Evolutionary conservation across 1,284 basidiomycete species (phyloP).

Genomic region (Sporisorium exsertum): DNA sequence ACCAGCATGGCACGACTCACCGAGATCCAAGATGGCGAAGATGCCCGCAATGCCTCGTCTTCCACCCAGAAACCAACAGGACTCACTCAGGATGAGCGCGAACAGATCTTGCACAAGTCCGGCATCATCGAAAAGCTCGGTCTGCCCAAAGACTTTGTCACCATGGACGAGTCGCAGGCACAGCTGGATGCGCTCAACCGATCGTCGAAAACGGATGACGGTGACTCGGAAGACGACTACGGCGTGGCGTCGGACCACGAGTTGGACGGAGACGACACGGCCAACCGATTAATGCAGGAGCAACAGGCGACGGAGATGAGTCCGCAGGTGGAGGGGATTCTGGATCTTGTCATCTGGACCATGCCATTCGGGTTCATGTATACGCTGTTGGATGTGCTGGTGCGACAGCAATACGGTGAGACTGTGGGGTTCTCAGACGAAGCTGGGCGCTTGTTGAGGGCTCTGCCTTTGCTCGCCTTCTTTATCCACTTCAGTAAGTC

Average conservation of each 20-base stretch:
- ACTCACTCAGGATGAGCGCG: slow-evolving; percentile 40
- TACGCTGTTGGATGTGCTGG: slow-evolving; percentile 63
- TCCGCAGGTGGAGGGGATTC: slow-evolving; percentile 35
- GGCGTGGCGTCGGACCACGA: slow-evolving; percentile 38
- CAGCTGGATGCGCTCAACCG: slow-evolving; percentile 37
- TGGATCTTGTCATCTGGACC: slow-evolving; percentile 65
- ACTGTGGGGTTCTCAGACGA: slow-evolving; percentile 50
- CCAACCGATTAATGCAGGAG: slow-evolving; percentile 46
- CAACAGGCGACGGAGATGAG: slow-evolving; percentile 50
- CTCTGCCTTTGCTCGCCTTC: slow-evolving; percentile 57
- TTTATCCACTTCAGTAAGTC: slow-evolving; percentile 58
- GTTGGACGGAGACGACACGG: slow-evolving; percentile 42
- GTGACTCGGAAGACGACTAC: slow-evolving; percentile 44
- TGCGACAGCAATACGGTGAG: slow-evolving; percentile 66
- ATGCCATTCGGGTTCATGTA: slow-evolving; percentile 66
- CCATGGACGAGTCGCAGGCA: slow-evolving; percentile 39
- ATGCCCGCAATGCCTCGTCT: slow-evolving; percentile 11
- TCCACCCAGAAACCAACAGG: slow-evolving; percentile 4
- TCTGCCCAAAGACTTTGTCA: slow-evolving; percentile 50
- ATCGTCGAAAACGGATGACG: slow-evolving; percentile 2
- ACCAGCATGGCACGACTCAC: slow-evolving; percentile 40
- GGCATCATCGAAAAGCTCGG: slow-evolving; percentile 48
- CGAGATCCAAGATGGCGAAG: slow-evolving; percentile 38
- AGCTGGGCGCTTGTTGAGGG: slow-evolving; percentile 30
- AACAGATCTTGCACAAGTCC: slow-evolving; percentile 48